phyloP scores from a whole-genome alignment of 306 rosid genomes.

The Fragaria nilgerrensis region DNA sequence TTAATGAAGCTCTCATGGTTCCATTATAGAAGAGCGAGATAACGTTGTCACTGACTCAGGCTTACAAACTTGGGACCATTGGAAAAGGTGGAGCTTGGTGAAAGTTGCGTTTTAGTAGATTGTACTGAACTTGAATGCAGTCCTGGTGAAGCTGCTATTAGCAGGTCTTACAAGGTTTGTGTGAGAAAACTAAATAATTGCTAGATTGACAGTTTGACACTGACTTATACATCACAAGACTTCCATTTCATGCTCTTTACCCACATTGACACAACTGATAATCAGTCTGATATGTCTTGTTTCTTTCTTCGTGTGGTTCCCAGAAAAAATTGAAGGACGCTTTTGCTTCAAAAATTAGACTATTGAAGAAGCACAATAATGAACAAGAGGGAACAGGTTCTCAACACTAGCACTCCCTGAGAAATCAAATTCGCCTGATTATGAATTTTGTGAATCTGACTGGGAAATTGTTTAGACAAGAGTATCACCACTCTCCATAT shows the following conservation, averaged over 20 bases:
- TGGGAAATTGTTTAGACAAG: slow-evolving; percentile 15
- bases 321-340: slow-evolving; percentile 11
- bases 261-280: neutral
- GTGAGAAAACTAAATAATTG: neutral
- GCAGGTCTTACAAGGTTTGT: slow-evolving; percentile 14
- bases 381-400: neutral
- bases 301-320: neutral
- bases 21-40: neutral
- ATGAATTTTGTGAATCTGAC: slow-evolving; percentile 11
- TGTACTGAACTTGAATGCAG: neutral
- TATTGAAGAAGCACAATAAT: neutral
- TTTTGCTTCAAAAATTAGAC: slow-evolving; percentile 8
- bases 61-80: neutral
- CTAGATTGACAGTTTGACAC: neutral
- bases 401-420: neutral
- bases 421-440: neutral
- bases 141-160: neutral
- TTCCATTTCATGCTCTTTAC: neutral
- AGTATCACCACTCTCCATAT: neutral
- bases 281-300: neutral
- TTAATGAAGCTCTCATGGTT: neutral
- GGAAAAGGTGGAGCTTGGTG: slow-evolving; percentile 6
- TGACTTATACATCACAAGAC: no score
- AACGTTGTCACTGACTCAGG: neutral
- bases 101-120: slow-evolving; percentile 5